A percentile compares a stretch with the other conserved stretches of the same genome.
These are phyloP conservation scores for Lobosporangium transversale DNA, from an alignment of 192 early-diverging fungal species.

Conservation along the genomic window DNA sequence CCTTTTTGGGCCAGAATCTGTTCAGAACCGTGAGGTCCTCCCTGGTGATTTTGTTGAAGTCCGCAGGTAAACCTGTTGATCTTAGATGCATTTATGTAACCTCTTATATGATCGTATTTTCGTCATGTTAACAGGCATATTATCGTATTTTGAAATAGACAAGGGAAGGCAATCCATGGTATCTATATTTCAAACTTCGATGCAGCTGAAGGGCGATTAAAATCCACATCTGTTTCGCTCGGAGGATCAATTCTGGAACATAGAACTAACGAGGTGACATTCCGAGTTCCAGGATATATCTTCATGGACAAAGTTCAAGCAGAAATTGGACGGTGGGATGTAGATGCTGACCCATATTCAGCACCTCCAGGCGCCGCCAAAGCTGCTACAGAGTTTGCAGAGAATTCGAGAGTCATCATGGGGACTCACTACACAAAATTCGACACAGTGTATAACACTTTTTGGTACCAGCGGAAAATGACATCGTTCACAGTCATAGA, in stretches of 20 bases:
- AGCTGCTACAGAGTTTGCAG: conserved; percentile 31
- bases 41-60: conserved; percentile 49
- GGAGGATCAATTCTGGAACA: conserved; percentile 25
- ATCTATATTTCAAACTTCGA: conserved; percentile 32
- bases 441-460: conserved; percentile 45
- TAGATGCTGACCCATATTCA: conserved; percentile 6
- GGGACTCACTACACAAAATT: conserved; percentile 48
- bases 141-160: background rate
- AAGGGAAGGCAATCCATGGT: conserved; percentile 7
- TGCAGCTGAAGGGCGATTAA: conserved; percentile 32
- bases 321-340: conserved; percentile 14
- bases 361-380: conserved; percentile 12
- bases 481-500: conserved; percentile 22
- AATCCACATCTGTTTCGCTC: conserved; percentile 19
- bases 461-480: conserved; percentile 37
- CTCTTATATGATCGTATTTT: too few species aligned
- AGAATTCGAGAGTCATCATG: conserved; percentile 46
- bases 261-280: conserved; percentile 58
- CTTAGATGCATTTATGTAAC: background rate
- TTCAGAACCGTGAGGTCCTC: conserved; percentile 31
- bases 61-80: conserved; percentile 17
- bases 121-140: too few species aligned
- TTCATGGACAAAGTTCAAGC: conserved; percentile 8
- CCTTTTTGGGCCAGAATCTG: conserved; percentile 22
- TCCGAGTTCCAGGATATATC: conserved; percentile 53